Conservation (phyloP, 83 land plant genomes). For the Diphasiastrum complanatum region DNA sequence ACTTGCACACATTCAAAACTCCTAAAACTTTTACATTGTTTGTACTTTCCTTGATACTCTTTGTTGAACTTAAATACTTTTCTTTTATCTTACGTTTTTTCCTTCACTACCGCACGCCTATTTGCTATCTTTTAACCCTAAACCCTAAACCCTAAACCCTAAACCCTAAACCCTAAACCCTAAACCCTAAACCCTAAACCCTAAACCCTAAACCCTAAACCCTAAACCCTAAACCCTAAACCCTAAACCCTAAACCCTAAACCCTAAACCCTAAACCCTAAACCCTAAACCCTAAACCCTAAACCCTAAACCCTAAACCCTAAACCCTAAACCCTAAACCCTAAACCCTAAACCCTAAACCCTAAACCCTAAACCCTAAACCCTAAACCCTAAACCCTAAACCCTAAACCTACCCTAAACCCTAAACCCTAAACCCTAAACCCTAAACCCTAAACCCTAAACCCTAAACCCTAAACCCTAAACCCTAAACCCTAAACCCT, state of each 20-base stretch:
- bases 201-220: slow-evolving; percentile 27
- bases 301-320: slow-evolving; percentile 37
- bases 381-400: slow-evolving; percentile 41
- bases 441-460: slow-evolving; percentile 31
- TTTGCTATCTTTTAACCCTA: too few species aligned
- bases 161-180: slow-evolving; percentile 32
- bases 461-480: slow-evolving; percentile 41
- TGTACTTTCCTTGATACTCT: too few species aligned
- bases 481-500: slow-evolving; percentile 44
- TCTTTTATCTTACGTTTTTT: too few species aligned
- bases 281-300: slow-evolving; percentile 40
- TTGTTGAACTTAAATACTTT: too few species aligned
- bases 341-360: slow-evolving; percentile 45
- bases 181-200: slow-evolving; percentile 27
- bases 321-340: slow-evolving; percentile 38
- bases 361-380: slow-evolving; percentile 43
- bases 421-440: slow-evolving; percentile 40
- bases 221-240: slow-evolving; percentile 33
- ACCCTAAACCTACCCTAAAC: slow-evolving; percentile 51
- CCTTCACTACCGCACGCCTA: too few species aligned
- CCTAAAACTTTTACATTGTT: too few species aligned
- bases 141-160: slow-evolving; percentile 32
- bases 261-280: slow-evolving; percentile 34
- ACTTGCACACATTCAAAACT: too few species aligned
- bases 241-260: slow-evolving; percentile 33